Base-by-base conservation (phyloP, 2,329 filamentous ascomycete genomes). In the Penicillium sp. region DNA sequence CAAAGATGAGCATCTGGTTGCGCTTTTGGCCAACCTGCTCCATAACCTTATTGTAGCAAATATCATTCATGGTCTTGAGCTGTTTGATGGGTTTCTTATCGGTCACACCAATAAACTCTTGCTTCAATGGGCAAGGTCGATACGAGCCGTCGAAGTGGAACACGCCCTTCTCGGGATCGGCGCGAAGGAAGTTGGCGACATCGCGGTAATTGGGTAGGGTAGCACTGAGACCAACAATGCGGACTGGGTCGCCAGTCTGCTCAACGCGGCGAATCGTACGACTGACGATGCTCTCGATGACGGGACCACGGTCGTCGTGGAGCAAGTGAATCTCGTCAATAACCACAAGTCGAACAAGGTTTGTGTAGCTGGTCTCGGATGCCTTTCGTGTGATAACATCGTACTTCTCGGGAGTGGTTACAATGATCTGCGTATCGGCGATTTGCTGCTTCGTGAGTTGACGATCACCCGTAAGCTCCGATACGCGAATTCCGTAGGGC, bases 61-160 rank as follows among this genome's bases (percentile, higher is more conserved):
- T 92, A 64, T 99, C 94, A 68, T 99, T 99, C 94, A 99, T 99
- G 1, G 90, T 95, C 80, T 97, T 97, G 48, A 99, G 79, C 72
- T 99, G 94, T 75, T 97, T 99, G 76, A 99, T 99, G 5, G 94
- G 90, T 72, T 97, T 97, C 77, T 94, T 95, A 62, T 99, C 94
- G 0, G 93, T 97, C 36, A 99, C 89, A 46, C 94, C 94, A 61
- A 99, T 90, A 68, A 97, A 99, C 71, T 99, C 95, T 70, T 99
- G 94, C 64, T 90, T 91, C 63, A 99, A 75, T 1, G 94, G 94
- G 70, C 94, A 99, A 55, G 94, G 95, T 63, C 94, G 84, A 78
- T 87, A 99, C 3, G 91, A 91, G 36, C 90, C 90, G 71, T 99
- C 94, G 63, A 99, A 99, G 71, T 99, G 92, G 80, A 96, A 97